A percentile compares a stretch with the other conserved stretches of the same genome.
Conservation (phyloP, 768 basidiomycete genomes). For the Neoboletus magnificus region DNA sequence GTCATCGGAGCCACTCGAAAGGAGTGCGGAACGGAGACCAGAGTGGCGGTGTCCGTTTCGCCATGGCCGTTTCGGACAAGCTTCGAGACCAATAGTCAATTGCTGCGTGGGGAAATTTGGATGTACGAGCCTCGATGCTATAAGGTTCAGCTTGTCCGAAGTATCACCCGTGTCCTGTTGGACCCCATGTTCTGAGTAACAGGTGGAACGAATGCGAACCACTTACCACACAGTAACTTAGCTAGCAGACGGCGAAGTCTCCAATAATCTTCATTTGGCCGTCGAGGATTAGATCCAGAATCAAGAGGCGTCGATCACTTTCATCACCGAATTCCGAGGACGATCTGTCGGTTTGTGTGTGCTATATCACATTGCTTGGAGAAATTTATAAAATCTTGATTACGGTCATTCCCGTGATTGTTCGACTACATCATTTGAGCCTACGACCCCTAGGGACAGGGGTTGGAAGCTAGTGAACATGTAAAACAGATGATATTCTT, state of each 20-base stretch:
- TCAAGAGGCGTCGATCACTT: not conserved
- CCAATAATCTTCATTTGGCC: not conserved
- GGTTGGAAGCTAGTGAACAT: not conserved
- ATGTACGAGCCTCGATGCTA: not conserved
- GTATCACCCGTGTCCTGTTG: not conserved
- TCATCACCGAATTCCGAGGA: not conserved
- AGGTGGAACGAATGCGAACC: not conserved
- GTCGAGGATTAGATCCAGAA: not conserved
- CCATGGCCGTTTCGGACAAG: too few relatives aligned
- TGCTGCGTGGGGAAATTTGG: not conserved
- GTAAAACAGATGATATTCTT: not conserved
- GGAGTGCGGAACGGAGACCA: not conserved
- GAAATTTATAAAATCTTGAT: not conserved
- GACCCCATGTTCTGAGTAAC: not conserved
- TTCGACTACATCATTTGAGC: not conserved
- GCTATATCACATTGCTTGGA: constrained; percentile 4
- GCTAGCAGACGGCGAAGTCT: not conserved
- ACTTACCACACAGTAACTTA: not conserved
- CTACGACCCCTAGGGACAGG: constrained; percentile 9
- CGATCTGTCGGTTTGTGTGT: constrained; percentile 5
- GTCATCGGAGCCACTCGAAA: not conserved
- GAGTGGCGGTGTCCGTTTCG: not conserved
- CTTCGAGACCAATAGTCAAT: too few relatives aligned
- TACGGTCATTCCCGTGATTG: constrained; percentile 6
- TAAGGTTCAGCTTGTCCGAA: not conserved